phyloP scores from a whole-genome alignment of 2,329 filamentous ascomycete species.

The Colletotrichum sp. region DNA sequence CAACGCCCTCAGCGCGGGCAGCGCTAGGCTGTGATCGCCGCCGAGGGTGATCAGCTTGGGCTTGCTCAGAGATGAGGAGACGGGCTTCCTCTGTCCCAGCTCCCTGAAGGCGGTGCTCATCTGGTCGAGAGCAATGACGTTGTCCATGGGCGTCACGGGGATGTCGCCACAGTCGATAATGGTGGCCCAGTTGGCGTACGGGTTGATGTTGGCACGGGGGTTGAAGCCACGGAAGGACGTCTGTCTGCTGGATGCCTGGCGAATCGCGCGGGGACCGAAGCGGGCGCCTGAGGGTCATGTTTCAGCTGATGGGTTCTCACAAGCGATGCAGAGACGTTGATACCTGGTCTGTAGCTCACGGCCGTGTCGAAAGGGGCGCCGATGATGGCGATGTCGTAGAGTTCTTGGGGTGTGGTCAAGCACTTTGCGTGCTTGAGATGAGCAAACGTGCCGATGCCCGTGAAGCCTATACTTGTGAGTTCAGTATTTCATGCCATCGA shows the following conservation, averaged over 20 bases:
- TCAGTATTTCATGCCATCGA: neutral
- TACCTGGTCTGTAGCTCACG: constrained; percentile 70
- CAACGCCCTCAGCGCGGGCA: constrained; percentile 72
- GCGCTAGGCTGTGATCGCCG: constrained; percentile 74
- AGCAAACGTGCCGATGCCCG: constrained; percentile 77
- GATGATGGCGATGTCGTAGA: constrained; percentile 74
- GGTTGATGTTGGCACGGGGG: constrained; percentile 80
- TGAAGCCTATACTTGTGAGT: constrained; percentile 63
- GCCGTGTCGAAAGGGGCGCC: constrained; percentile 79
- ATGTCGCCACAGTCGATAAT: constrained; percentile 93
- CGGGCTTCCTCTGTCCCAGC: constrained; percentile 53
- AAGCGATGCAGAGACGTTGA: neutral
- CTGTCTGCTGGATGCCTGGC: constrained; percentile 82
- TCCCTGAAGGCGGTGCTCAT: constrained; percentile 84
- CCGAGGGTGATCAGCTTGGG: constrained; percentile 72
- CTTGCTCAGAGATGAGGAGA: constrained; percentile 34
- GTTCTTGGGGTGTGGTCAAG: constrained; percentile 66
- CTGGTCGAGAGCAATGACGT: constrained; percentile 78
- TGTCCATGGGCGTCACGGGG: constrained; percentile 86
- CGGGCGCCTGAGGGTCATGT: constrained; percentile 59
- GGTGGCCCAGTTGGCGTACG: constrained; percentile 78
- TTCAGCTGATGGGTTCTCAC: neutral
- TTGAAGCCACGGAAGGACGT: constrained; percentile 81
- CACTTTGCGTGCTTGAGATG: constrained; percentile 74
- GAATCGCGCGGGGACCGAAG: constrained; percentile 88